phyloP scores from a whole-genome alignment of 345 rosid species.

The Boechera stricta region DNA sequence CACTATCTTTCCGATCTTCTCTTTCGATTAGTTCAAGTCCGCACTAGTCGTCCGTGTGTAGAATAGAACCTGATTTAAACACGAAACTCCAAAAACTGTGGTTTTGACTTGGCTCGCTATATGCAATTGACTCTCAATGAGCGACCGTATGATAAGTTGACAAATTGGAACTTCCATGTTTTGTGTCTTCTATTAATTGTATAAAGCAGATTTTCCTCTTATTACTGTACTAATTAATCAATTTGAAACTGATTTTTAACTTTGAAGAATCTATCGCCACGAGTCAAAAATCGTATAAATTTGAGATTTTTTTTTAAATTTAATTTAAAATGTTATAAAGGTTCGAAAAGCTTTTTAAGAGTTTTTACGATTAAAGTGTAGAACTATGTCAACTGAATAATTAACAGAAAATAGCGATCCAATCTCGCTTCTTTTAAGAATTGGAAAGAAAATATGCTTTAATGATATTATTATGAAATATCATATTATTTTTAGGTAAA shows the following conservation, averaged over 20 bases:
- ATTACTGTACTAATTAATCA: no score
- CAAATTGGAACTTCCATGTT: not conserved
- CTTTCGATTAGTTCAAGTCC: not conserved
- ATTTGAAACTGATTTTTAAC: no score
- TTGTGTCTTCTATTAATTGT: not conserved
- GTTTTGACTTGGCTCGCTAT: no score
- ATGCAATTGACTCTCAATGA: no score
- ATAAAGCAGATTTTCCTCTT: no score
- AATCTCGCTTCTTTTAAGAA: not conserved
- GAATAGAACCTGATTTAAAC: not conserved
- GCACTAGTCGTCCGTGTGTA: not conserved
- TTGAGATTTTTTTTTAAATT: no score
- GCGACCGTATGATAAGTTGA: no score
- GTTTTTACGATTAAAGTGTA: not conserved
- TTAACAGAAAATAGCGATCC: not conserved
- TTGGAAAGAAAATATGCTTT: not conserved
- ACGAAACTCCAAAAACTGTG: no score
- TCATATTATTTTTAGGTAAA: not conserved
- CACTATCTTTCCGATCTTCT: not conserved
- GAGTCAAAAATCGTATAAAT: no score
- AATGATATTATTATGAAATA: not conserved
- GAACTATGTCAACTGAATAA: not conserved
- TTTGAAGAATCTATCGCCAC: no score
- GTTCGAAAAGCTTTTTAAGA: no score
- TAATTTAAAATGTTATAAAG: no score